Base-by-base conservation (phyloP, 2,329 filamentous ascomycete species). In the Hortaea sp. region DNA sequence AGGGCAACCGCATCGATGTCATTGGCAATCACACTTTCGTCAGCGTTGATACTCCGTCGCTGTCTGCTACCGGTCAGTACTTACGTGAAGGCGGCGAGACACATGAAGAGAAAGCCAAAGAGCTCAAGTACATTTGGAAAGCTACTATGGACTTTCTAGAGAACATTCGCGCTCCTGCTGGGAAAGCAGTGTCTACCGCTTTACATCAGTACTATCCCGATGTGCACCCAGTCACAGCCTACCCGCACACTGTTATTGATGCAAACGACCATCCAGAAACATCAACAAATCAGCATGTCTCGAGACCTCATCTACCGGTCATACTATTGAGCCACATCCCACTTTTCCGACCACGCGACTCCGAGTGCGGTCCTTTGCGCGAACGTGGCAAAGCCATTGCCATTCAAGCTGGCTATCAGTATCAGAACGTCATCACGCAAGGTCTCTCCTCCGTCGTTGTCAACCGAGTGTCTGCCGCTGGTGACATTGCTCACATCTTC, bases 11-110 rank as follows among this genome's bases (percentile, higher is more conserved):
- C 6, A 81, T 98, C 13, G 88, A 97, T 63, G 76, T 97, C 5
- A 76, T 97, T 44, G 92, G 87, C 9, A 98, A 98, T 61, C 92
- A 98, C 63, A 94, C 88, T 0, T 88, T 98, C 62, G 86, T 98
- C 13, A 94, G 88, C 0, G 76, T 98, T 6, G 92, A 98, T 62
- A 79, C 84, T 0, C 82, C 95, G 4, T 95, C 89, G 0, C 67
- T 97, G 57, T 94, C 88, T 60, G 90, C 92, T 3, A 71, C 75
- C 62, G 76, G 77, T 44, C 74, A 79, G 52, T 71, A 72, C 5
- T 68, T 77, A 44, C 67, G 71, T 1, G 68, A 77, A 47, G 71
- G 73, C 5, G 72, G 72, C 43, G 75, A 79, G 35, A 62, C 81
- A 12, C 66, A 67, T 37, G 71, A 75, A 34, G 64, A 69, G 37